These are phyloP conservation scores for Colletotrichum gloeosporioides DNA, from an alignment of 2,329 filamentous ascomycete genomes.

Conservation along the genomic window DNA sequence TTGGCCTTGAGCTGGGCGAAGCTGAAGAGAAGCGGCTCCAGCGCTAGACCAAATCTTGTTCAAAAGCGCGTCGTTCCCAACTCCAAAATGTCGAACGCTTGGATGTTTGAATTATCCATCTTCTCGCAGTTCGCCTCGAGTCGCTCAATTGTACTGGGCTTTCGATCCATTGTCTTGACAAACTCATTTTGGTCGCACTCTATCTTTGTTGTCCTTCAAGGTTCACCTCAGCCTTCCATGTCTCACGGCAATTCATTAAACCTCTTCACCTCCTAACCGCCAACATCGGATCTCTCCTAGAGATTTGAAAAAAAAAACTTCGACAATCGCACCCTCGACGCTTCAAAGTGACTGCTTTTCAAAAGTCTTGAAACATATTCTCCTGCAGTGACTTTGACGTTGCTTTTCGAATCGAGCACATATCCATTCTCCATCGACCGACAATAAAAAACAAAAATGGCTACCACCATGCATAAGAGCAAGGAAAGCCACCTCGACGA, in stretches of 20 bases:
- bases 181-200: not conserved
- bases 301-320: not conserved
- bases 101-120: not conserved
- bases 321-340: not conserved
- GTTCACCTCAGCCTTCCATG: not conserved
- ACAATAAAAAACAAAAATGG: not conserved
- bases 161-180: not conserved
- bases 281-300: not conserved
- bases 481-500: conserved; percentile 11
- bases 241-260: not conserved
- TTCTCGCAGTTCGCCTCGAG: not conserved
- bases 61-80: conserved; percentile 15
- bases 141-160: not conserved
- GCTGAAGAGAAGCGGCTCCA: not conserved
- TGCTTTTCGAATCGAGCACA: not conserved
- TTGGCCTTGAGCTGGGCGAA: not conserved
- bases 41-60: conserved; percentile 6
- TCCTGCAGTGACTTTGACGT: not conserved
- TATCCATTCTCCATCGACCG: not conserved
- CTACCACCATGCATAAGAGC: not conserved
- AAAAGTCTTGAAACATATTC: not conserved
- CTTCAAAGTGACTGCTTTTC: not conserved
- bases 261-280: not conserved
- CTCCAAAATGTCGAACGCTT: not conserved
- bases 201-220: not conserved